These are phyloP conservation scores for Talaromyces sp. DNA, from an alignment of 2,329 filamentous ascomycete species.

Conservation along the genomic window DNA sequence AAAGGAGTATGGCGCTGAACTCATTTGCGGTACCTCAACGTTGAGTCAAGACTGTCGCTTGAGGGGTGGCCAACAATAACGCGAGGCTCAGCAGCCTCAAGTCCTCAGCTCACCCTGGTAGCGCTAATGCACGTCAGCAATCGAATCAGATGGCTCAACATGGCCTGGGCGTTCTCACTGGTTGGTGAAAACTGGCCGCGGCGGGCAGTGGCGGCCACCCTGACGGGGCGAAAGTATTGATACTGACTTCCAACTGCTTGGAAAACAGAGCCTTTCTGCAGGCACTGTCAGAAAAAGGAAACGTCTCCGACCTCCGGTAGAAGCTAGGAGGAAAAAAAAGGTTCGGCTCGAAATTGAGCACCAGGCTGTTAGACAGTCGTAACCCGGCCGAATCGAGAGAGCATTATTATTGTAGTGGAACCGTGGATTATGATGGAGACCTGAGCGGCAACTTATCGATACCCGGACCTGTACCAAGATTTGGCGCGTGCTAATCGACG, in stretches of 20 bases:
- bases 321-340: background rate
- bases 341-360: slow-evolving; percentile 10
- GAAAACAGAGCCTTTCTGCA: too few species aligned
- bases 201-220: background rate
- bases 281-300: background rate
- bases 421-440: background rate
- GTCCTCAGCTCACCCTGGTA: slow-evolving; percentile 11
- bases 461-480: background rate
- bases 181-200: background rate
- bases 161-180: slow-evolving; percentile 10
- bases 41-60: background rate
- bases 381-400: background rate
- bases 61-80: background rate
- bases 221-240: background rate
- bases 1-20: background rate
- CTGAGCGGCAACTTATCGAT: background rate
- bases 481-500: background rate
- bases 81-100: slow-evolving; percentile 9
- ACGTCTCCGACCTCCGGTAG: background rate
- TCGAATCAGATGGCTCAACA: slow-evolving; percentile 11
- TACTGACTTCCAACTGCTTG: background rate
- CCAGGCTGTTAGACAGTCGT: background rate
- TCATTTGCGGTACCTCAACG: background rate
- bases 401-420: background rate
- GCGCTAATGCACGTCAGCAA: slow-evolving; percentile 12